Conservation (phyloP, 179 eudicot genomes). For the Vitellaria paradoxa region DNA sequence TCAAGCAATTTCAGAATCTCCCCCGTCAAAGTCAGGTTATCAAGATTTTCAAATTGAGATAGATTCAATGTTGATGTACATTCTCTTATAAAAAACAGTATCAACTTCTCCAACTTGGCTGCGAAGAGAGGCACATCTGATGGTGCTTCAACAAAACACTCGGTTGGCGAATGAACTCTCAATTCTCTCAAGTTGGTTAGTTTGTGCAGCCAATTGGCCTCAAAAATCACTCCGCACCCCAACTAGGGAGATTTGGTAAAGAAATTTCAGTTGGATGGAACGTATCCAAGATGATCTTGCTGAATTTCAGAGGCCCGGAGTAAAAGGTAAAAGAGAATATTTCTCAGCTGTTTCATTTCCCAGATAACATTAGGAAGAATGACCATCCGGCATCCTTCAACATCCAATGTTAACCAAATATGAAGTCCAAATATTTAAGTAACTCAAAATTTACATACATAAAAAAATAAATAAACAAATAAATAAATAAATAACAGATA, state of each 20-base stretch:
- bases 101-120: neutral
- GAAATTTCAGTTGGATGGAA: neutral
- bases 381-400: neutral
- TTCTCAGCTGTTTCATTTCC: neutral
- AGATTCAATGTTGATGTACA: neutral
- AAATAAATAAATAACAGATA: too few relatives aligned
- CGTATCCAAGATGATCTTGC: neutral
- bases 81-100: neutral
- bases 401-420: neutral
- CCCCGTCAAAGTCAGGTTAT: neutral
- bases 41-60: neutral
- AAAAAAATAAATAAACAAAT: too few relatives aligned
- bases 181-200: neutral
- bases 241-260: neutral
- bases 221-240: neutral
- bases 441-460: too few relatives aligned
- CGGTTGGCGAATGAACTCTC: neutral
- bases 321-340: neutral
- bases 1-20: neutral
- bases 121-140: too few relatives aligned
- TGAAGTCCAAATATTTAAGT: too few relatives aligned
- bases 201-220: neutral
- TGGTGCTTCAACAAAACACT: neutral
- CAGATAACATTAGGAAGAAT: neutral
- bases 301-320: neutral